Conservation (phyloP, 306 rosid species). For the Trifolium subterraneum region DNA sequence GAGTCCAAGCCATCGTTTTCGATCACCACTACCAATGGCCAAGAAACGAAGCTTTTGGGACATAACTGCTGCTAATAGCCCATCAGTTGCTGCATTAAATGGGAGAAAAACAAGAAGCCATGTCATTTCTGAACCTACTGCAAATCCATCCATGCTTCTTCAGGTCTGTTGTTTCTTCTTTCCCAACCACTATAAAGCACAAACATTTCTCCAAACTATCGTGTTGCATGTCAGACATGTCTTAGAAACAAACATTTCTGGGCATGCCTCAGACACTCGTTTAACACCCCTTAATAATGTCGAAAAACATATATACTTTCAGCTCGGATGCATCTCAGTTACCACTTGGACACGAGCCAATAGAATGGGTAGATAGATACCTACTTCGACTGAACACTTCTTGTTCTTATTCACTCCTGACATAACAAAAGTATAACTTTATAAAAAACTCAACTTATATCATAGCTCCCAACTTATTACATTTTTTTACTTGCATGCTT, state of each 20-base stretch:
- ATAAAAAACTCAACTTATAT: background rate
- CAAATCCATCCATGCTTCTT: constrained; percentile 80
- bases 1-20: constrained; percentile 77
- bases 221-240: background rate
- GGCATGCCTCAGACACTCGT: background rate
- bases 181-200: background rate
- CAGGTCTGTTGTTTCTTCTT: constrained; percentile 60
- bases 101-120: constrained; percentile 89
- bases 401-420: background rate
- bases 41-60: constrained; percentile 28
- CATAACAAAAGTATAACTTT: background rate
- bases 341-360: background rate
- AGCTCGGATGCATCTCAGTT: background rate
- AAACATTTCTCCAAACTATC: background rate
- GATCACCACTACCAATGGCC: constrained; percentile 50
- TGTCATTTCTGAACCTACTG: constrained; percentile 63
- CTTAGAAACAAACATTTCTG: background rate
- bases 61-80: constrained; percentile 51
- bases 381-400: background rate
- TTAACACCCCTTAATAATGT: background rate
- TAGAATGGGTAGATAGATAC: background rate
- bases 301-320: background rate
- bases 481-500: background rate
- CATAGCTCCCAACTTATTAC: background rate
- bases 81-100: constrained; percentile 64